Percentiles rank a stretch among this genome's conserved stretches.
These are phyloP conservation scores for Capronia coronata DNA, from an alignment of 2,329 filamentous ascomycete genomes.

Conservation along the genomic window DNA sequence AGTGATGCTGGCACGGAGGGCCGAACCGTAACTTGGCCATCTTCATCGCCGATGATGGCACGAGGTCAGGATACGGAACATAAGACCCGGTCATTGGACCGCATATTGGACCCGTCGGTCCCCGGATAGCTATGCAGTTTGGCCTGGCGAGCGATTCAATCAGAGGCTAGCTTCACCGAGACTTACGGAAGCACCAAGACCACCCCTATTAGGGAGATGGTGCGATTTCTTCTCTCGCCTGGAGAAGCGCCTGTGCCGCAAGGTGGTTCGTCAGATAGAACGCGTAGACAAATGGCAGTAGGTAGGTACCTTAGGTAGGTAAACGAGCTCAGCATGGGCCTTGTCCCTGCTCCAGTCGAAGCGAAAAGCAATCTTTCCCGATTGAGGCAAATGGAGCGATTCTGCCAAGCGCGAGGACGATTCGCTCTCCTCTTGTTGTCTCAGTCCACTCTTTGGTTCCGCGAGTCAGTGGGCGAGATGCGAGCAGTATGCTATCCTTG, in stretches of 20 bases:
- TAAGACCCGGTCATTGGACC: background rate
- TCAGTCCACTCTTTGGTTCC: too few species aligned
- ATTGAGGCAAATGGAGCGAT: background rate
- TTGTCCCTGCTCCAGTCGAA: background rate
- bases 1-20: background rate
- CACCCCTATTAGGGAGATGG: slow-evolving; percentile 15
- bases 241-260: background rate
- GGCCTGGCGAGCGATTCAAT: background rate
- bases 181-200: slow-evolving; percentile 19
- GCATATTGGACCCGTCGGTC: background rate
- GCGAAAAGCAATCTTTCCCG: background rate
- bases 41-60: background rate
- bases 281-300: too few species aligned
- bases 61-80: background rate
- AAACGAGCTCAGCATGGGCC: background rate
- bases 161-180: slow-evolving; percentile 1
- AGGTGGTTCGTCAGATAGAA: background rate
- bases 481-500: background rate
- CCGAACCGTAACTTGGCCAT: background rate
- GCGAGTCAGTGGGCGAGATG: background rate
- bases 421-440: background rate
- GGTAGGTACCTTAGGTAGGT: too few species aligned
- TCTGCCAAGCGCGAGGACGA: background rate
- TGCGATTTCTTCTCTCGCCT: background rate
- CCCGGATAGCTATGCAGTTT: background rate